A percentile compares a stretch with the other conserved stretches of the same genome.
These are phyloP conservation scores for Botrytis fragariae DNA, from an alignment of 2,329 filamentous ascomycete species.

Conservation along the genomic window DNA sequence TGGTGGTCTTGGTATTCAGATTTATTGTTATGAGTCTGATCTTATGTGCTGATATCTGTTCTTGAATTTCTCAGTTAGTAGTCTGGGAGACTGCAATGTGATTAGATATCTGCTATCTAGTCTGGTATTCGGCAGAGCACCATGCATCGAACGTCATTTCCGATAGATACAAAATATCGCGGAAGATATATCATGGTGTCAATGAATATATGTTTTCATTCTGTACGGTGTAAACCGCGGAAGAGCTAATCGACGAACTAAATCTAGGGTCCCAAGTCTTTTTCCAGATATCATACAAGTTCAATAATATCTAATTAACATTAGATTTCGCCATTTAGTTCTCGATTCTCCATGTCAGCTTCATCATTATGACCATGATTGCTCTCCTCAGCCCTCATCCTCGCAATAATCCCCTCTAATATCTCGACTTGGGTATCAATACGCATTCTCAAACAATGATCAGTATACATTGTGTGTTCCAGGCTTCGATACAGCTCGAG, in stretches of 20 bases:
- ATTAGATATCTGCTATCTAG: background rate
- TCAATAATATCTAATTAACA: background rate
- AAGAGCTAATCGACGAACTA: background rate
- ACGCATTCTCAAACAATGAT: background rate
- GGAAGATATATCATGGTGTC: background rate
- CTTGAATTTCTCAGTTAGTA: too few species aligned
- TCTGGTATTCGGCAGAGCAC: background rate
- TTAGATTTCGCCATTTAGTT: background rate
- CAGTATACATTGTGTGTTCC: background rate
- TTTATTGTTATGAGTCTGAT: background rate
- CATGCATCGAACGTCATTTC: background rate
- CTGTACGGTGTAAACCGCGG: accelerated
- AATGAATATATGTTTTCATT: background rate
- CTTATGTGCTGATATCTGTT: too few species aligned
- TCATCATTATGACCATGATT: background rate
- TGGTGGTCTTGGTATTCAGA: background rate
- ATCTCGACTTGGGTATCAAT: background rate
- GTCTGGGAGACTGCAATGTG: background rate
- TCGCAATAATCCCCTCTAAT: background rate
- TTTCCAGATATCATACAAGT: background rate
- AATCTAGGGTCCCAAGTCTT: accelerated
- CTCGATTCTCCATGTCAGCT: background rate
- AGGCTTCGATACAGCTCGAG: background rate
- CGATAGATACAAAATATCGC: too few species aligned
- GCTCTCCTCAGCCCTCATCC: background rate